phyloP scores from a whole-genome alignment of 305 asterid species.

The Andrographis paniculata region DNA sequence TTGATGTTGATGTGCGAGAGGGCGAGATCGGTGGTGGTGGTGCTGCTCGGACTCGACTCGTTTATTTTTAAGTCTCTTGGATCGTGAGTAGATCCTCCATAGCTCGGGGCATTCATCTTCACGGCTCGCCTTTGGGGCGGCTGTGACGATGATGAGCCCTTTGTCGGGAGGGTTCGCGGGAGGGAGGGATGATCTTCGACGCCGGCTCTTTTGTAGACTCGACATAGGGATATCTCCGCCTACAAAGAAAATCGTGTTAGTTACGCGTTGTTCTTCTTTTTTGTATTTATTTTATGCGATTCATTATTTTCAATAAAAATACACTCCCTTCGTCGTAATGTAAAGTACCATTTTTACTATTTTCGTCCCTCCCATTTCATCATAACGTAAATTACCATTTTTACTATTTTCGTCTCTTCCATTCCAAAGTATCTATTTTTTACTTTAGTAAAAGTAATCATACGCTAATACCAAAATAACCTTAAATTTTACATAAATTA shows the following conservation, averaged over 20 bases:
- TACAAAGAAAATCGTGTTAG: background rate
- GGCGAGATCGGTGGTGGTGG: background rate
- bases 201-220: constrained; percentile 1
- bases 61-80: background rate
- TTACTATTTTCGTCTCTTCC: too few relatives aligned
- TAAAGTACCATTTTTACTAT: too few relatives aligned
- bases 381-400: too few relatives aligned
- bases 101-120: background rate
- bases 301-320: too few relatives aligned
- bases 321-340: too few relatives aligned
- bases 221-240: background rate
- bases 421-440: too few relatives aligned
- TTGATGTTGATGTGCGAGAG: background rate
- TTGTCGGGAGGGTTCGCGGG: background rate
- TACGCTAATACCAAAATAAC: too few relatives aligned
- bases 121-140: background rate
- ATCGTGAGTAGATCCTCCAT: background rate
- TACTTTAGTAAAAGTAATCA: too few relatives aligned
- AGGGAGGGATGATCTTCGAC: constrained; percentile 1
- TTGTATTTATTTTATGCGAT: too few relatives aligned
- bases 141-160: background rate
- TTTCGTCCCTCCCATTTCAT: too few relatives aligned
- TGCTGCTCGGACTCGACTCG: background rate
- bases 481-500: too few relatives aligned
- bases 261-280: too few relatives aligned